phyloP scores from a whole-genome alignment of 225 moss, liverwort and hornwort genomes.

The Neckera pumila region DNA sequence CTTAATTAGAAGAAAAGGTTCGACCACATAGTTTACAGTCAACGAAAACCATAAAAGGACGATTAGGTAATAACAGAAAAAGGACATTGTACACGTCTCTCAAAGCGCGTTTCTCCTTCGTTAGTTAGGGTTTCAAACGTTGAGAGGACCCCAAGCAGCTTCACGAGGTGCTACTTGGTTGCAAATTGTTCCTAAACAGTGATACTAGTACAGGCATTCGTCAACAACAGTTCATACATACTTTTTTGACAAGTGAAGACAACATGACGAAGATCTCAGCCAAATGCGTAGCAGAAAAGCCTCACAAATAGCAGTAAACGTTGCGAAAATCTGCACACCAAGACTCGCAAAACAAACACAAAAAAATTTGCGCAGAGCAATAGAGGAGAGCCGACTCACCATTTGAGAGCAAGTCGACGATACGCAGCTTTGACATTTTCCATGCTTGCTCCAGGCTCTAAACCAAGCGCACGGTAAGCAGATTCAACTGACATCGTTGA shows the following conservation, averaged over 20 bases:
- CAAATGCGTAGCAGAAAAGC: not conserved
- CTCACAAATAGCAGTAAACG: not conserved
- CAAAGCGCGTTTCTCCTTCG: not conserved
- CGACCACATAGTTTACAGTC: not conserved
- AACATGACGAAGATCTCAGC: not conserved
- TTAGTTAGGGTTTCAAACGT: constrained; percentile 7
- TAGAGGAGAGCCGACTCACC: constrained; percentile 20
- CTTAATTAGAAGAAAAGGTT: not conserved
- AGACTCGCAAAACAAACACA: not conserved
- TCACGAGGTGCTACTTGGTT: not conserved
- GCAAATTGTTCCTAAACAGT: not conserved
- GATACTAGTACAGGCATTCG: not conserved
- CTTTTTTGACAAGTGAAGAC: not conserved
- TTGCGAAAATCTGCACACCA: not conserved
- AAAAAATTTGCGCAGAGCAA: not conserved
- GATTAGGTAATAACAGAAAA: not conserved
- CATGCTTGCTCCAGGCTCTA: constrained; percentile 58
- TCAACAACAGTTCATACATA: not conserved
- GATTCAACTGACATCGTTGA: constrained; percentile 37
- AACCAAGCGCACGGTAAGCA: constrained; percentile 66
- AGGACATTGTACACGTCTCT: not conserved
- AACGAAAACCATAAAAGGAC: not conserved
- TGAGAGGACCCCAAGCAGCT: not conserved
- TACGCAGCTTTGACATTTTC: constrained; percentile 89
- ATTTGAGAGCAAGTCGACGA: constrained; percentile 73